Base-by-base conservation (phyloP, 768 basidiomycete genomes). In the Imleria badia region DNA sequence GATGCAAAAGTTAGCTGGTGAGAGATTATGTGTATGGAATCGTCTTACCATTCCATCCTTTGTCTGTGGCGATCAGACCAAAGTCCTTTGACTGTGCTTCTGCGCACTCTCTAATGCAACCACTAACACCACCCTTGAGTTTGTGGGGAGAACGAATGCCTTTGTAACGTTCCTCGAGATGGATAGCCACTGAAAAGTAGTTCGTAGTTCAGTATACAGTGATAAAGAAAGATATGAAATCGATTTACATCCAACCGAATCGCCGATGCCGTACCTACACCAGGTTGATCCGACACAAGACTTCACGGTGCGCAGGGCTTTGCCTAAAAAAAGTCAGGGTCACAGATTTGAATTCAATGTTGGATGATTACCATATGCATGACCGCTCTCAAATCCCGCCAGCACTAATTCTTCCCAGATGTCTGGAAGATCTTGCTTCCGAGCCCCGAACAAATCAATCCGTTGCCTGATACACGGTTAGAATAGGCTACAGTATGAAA, bases 61-160 rank as follows among this genome's bases (percentile, higher is more conserved):
- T 88, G 69, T 83, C 84, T 0, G 86, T 87, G 2, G 87, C 87
- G 52, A 89, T 89, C 36, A 89, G 69, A 13, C 87, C 87, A 60
- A 89, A 91, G 66, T 89, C 87, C 64, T 82, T 87, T 13, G 74
- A 73, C 61, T 91, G 88, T 3, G 88, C 87, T 67, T 89, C 88
- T 0, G 87, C 88, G 55, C 88, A 91, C 64, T 89, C 88, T 17
- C 87, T 78, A 0, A 86, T 78, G 62, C 87, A 89, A 19, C 87
- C 87, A 20, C 81, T 83, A 5, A 91, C 85, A 12, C 88, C 88
- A 23, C 87, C 87, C 69, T 89, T 89, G 65, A 89, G 72, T 66
- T 88, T 88, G 67, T 86, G 85, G n/a, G 85, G 86, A 6, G 79
- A 78, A 11, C 84, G 76, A 41, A 89, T 78, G 17, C 87, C 86